These are phyloP conservation scores for Lomentospora prolificans DNA, from an alignment of 2,329 filamentous ascomycete genomes.

Conservation along the genomic window DNA sequence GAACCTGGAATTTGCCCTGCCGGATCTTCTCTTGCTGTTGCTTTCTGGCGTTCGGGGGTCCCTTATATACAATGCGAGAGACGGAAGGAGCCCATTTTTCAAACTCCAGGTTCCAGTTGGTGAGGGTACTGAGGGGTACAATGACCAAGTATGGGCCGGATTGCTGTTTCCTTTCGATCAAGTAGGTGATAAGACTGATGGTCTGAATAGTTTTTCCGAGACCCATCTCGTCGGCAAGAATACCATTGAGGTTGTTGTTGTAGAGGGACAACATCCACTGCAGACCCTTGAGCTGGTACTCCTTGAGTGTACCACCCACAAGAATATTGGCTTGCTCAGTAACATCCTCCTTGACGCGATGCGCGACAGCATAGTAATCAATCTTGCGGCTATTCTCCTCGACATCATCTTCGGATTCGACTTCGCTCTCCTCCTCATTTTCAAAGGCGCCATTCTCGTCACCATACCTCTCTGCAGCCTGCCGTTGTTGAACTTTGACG, in stretches of 20 bases:
- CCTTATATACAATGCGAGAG: conserved; percentile 88
- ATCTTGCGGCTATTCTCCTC: conserved; percentile 70
- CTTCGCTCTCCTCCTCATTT: conserved; percentile 55
- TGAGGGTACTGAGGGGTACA: conserved; percentile 90
- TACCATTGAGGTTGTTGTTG: conserved; percentile 99
- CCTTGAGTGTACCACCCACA: conserved; percentile 86
- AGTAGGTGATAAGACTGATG: conserved; percentile 92
- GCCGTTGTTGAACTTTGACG: conserved; percentile 87
- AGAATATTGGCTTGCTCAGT: conserved; percentile 73
- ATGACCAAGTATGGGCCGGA: conserved; percentile 91
- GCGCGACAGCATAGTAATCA: conserved; percentile 97
- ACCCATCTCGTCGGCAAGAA: conserved; percentile 98
- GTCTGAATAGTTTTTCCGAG: conserved; percentile 99
- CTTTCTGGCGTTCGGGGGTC: conserved; percentile 79
- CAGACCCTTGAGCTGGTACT: conserved; percentile 96
- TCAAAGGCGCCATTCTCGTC: conserved; percentile 42
- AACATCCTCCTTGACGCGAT: conserved; percentile 90
- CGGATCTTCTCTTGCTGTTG: conserved; percentile 89
- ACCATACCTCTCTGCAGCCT: conserved; percentile 69
- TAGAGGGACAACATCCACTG: conserved; percentile 99
- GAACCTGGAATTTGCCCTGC: conserved; percentile 88
- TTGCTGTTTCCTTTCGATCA: conserved; percentile 92
- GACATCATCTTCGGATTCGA: conserved; percentile 57
- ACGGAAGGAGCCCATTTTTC: conserved; percentile 96
- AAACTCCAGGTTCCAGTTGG: conserved; percentile 98